A percentile compares a stretch with the other conserved stretches of the same genome.
Evolutionary conservation across 192 early-diverging fungal genomes (phyloP).

Genomic region (Mortierella hygrophila): DNA sequence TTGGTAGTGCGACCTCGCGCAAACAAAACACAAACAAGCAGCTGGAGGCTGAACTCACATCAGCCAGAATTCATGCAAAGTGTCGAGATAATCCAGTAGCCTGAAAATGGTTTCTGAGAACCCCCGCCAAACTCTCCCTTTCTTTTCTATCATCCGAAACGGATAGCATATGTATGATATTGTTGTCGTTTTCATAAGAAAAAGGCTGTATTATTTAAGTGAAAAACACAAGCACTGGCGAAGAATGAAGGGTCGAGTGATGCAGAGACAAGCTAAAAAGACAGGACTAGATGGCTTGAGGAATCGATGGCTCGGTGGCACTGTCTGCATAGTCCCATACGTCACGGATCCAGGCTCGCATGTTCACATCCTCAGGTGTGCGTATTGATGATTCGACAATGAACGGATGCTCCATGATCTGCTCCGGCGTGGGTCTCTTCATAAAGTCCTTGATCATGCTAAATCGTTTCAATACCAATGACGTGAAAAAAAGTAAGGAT

Average conservation of each 20-base stretch:
- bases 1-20: too few species aligned
- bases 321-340: conserved; percentile 66
- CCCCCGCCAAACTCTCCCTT: neutral
- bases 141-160: neutral
- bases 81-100: neutral
- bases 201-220: neutral
- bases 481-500: neutral
- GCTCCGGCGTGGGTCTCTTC: conserved; percentile 73
- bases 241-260: neutral
- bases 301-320: neutral
- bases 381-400: conserved; percentile 65
- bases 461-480: neutral
- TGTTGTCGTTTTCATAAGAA: neutral
- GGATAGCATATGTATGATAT: neutral
- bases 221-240: neutral
- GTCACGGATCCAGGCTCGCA: conserved; percentile 75
- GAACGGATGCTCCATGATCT: conserved; percentile 76
- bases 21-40: too few species aligned
- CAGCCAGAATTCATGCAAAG: too few species aligned
- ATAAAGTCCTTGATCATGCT: conserved; percentile 82
- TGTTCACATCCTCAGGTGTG: conserved; percentile 59
- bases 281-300: neutral
- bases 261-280: neutral
- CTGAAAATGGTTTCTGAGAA: neutral
- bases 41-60: too few species aligned